Evolutionary conservation across 2,329 filamentous ascomycete genomes (phyloP), one percentile per base, ranked within the genome.

Genomic region (Fusarium sp.): DNA sequence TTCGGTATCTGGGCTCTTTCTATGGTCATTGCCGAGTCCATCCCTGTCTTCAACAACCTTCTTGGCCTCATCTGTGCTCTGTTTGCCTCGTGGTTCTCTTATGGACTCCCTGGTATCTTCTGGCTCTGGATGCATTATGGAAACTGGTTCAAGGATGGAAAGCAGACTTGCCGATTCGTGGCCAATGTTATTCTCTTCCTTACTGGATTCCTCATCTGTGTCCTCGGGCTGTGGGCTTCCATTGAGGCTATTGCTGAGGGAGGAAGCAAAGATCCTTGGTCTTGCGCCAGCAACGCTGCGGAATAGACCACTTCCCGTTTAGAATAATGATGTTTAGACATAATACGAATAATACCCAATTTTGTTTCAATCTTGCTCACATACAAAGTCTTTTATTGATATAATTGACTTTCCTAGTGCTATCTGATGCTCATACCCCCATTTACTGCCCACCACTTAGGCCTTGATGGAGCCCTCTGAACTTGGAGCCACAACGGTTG

Each of bases 41-140:
- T 94, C 12, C 92, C 92, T 1, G 87, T 90, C 53, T 94, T 94
- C 82, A 89, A 88, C 76, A 85, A 89, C 50, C 82, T 94, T 13
- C 82, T 94, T 6, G 88, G 88, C 8, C 80, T 93, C 39, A 88
- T 93, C 74, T 85, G 84, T 35, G 86, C 90, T 4, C 80, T 92
- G 4, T 92, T 93, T 66, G 89, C 87, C 25, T 89, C 86, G 59
- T 93, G 91, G 91, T 93, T 93, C 79, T 90, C 88, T 57, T 86
- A 83, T 38, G 85, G 84, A 20, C 78, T 86, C 1, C 84, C 84
- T 0, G 85, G 84, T 5, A 77, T 82, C 46, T 84, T 86, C 65
- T 86, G 85, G 85, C 77, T 86, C 46, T 86, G 82, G 76, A 82
- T 86, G 80, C 79, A 86, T 77, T 77, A 81, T 17, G 84, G 83